Evolutionary conservation across 2,329 filamentous ascomycete species (phyloP).

Genomic region (Elsinoe ampelina): DNA sequence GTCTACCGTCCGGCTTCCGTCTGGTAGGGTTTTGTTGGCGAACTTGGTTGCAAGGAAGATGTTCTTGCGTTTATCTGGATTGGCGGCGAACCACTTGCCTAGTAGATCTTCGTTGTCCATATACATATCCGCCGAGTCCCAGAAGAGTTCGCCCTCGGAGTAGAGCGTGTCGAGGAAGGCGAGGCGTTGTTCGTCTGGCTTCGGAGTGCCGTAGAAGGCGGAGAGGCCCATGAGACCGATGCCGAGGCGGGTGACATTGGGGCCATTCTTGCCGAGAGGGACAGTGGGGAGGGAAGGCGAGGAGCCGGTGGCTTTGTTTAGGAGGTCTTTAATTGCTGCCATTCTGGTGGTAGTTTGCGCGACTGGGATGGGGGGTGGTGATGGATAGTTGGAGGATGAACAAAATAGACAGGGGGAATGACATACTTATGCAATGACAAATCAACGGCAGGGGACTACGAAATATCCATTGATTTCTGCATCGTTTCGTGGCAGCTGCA

Average conservation of each 20-base stretch:
- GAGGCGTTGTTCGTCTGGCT: conserved; percentile 43
- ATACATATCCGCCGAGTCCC: conserved; percentile 38
- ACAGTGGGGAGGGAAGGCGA: conserved; percentile 32
- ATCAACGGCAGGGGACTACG: background rate
- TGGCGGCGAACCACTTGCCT: conserved; percentile 30
- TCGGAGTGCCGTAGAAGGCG: conserved; percentile 39
- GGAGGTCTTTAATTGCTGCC: conserved; percentile 17
- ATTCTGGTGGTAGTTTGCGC: background rate
- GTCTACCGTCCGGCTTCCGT: conserved; percentile 30
- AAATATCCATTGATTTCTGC: background rate
- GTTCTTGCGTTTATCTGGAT: conserved; percentile 40
- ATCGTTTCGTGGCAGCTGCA: background rate
- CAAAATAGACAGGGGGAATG: background rate
- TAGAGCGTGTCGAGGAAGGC: conserved; percentile 43
- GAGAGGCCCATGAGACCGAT: conserved; percentile 47
- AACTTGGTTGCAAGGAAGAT: conserved; percentile 49
- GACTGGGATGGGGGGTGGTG: background rate
- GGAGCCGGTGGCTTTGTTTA: conserved; percentile 17
- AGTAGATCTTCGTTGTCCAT: conserved; percentile 38
- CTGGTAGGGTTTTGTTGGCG: conserved; percentile 33
- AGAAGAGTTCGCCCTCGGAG: conserved; percentile 43
- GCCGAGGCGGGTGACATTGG: conserved; percentile 42
- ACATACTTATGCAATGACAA: background rate
- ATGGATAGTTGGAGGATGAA: background rate
- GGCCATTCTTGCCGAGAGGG: conserved; percentile 45